Evolutionary conservation across 352 stramenopile species (phyloP).

Genomic region (Phytopythium kandeliae): DNA sequence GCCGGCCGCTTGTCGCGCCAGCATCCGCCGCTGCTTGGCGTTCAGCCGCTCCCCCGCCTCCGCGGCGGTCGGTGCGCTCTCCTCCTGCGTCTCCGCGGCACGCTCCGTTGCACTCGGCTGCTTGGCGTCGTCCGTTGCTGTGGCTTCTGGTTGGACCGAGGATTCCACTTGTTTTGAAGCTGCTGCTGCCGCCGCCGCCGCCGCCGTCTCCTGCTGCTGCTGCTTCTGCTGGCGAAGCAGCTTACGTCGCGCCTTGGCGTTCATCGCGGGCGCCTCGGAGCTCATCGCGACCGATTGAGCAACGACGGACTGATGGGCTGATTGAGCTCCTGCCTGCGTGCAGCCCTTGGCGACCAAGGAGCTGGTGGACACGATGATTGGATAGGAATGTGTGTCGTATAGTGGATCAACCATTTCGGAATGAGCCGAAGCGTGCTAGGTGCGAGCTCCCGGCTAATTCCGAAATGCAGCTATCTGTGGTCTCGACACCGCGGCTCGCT

Average conservation of each 20-base stretch:
- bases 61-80: neutral
- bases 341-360: neutral
- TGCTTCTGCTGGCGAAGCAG: conserved; percentile 54
- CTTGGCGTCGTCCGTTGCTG: conserved; percentile 2
- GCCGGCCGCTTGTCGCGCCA: conserved; percentile 30
- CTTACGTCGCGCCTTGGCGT: conserved; percentile 79
- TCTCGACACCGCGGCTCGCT: too few relatives aligned
- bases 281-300: conserved; percentile 2
- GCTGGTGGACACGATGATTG: too few relatives aligned
- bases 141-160: too few relatives aligned
- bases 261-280: conserved; percentile 23
- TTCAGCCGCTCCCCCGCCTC: conserved; percentile 20
- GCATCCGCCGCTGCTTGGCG: conserved; percentile 48
- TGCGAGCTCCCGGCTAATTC: too few relatives aligned
- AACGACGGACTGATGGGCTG: neutral
- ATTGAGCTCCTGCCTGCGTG: neutral
- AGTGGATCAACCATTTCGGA: too few relatives aligned
- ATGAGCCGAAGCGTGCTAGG: too few relatives aligned
- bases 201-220: conserved; percentile 5
- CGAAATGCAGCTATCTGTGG: too few relatives aligned
- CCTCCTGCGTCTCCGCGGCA: conserved; percentile 18
- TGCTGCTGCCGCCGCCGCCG: neutral
- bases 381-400: neutral
- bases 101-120: conserved; percentile 35
- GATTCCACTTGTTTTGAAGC: too few relatives aligned